Evolutionary conservation across 441 rosid species (phyloP).

Genomic region (Erodium texanum): DNA sequence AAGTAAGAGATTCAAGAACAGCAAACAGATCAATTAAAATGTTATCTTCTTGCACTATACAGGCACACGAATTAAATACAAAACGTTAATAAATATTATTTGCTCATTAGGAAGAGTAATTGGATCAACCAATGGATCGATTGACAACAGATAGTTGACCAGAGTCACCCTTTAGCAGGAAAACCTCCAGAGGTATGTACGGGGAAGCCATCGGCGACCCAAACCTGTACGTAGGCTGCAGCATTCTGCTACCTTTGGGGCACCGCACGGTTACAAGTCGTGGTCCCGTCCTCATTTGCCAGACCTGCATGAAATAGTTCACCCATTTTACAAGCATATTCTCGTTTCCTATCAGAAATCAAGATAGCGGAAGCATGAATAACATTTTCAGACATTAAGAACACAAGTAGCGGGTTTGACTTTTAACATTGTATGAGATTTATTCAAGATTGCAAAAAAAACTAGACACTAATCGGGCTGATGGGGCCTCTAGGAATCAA

Average conservation of each 20-base stretch:
- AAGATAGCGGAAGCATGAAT: not conserved
- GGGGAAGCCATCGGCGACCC: constrained; percentile 59
- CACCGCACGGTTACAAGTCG: constrained; percentile 65
- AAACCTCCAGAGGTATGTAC: constrained; percentile 72
- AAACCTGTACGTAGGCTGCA: constrained; percentile 80
- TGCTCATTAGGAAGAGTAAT: too few relatives aligned
- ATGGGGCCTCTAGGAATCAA: too few relatives aligned
- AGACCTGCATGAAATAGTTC: constrained; percentile 78
- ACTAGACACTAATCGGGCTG: too few relatives aligned
- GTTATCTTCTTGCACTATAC: too few relatives aligned
- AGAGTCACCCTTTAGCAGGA: constrained; percentile 77
- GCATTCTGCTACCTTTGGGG: constrained; percentile 56
- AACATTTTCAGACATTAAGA: too few relatives aligned
- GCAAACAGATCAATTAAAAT: too few relatives aligned
- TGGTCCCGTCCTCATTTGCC: constrained; percentile 98
- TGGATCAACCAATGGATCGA: constrained; percentile 40
- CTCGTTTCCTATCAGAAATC: not conserved
- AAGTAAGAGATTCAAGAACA: too few relatives aligned
- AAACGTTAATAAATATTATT: too few relatives aligned
- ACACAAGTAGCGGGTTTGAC: too few relatives aligned
- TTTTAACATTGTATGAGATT: too few relatives aligned
- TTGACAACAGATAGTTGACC: constrained; percentile 71
- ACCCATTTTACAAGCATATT: not conserved
- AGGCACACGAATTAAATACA: too few relatives aligned
- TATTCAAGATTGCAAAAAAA: too few relatives aligned